Evolutionary conservation across 164 flowering plant species (phyloP), one percentile per base, ranked within the genome.

Genomic region (Cinnamomum chago): DNA sequence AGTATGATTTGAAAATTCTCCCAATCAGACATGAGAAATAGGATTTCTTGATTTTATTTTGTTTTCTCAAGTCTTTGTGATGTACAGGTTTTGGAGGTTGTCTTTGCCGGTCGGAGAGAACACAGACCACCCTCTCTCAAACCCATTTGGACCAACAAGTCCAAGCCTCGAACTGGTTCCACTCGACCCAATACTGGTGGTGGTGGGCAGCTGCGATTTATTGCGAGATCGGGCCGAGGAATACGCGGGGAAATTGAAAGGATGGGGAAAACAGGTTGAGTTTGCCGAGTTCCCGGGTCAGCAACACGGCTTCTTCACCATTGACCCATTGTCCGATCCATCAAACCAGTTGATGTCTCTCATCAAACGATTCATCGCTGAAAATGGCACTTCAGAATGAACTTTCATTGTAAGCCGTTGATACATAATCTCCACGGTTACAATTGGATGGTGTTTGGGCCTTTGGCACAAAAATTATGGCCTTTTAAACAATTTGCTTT

Each of bases 241-340:
- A 0, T 90, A 88, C 64, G 90, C 84, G 5, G 70, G 51, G 73
- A 84, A 58, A 67, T 69, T 90, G 58, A 82, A 82, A 68, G 75
- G 30, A 14, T 83, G 76, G 84, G 94, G 94, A 64, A 90, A 88
- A 78, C 81, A 85, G 73, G 66, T 89, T 1, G 85, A 91, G 68
- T 88, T 85, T 62, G 84, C 83, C 1, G 92, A 89, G 76, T 92
- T 88, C 58, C 87, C 84, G 75, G 97, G 86, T 15, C 65, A 85
- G 75, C 88, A 92, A 71, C 97, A 90, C 76, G 95, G 91, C 0
- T 92, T 92, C 82, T 87, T 87, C 79, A 88, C 95, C 24, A 76
- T 86, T 22, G 62, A 83, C 75, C 97, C 95, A 1, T 62, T 77
- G 71, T 85, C 91, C 0, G 79, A 82, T 66, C 78, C 87, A 14